These are phyloP conservation scores for Knoxdaviesia capensis DNA, from an alignment of 2,329 filamentous ascomycete genomes.

Conservation along the genomic window DNA sequence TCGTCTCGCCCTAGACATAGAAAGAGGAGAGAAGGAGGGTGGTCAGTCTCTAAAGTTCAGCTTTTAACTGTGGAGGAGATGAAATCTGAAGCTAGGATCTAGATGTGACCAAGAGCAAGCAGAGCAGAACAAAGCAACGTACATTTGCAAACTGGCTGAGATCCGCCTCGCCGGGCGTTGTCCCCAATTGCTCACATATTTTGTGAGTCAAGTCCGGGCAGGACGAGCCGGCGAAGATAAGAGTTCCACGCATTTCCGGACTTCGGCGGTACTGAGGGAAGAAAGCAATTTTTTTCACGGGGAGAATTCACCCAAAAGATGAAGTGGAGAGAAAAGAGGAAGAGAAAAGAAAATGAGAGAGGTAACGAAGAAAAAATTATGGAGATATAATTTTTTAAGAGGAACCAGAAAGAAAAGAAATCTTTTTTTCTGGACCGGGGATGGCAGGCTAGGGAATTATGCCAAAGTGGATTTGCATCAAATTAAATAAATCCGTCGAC, in stretches of 20 bases:
- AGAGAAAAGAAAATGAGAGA: too few relatives aligned
- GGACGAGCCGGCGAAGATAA: constrained; percentile 48
- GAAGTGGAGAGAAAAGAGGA: too few relatives aligned
- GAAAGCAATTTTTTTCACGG: too few relatives aligned
- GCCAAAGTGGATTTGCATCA: too few relatives aligned
- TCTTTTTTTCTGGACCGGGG: too few relatives aligned
- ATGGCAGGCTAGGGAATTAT: too few relatives aligned
- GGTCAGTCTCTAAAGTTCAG: constrained; percentile 4
- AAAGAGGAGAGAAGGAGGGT: background rate
- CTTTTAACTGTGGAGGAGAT: constrained; percentile 4
- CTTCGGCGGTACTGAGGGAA: too few relatives aligned
- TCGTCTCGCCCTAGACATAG: constrained; percentile 41
- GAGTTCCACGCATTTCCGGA: constrained; percentile 38
- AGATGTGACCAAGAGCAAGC: constrained; percentile 7
- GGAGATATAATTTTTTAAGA: constrained; percentile 1
- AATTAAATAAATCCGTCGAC: too few relatives aligned
- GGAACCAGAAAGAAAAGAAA: background rate
- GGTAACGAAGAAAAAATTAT: too few relatives aligned
- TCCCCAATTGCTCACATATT: constrained; percentile 49
- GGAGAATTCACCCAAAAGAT: too few relatives aligned
- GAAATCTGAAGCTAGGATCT: constrained; percentile 2
- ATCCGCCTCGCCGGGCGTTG: constrained; percentile 42
- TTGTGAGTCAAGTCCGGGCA: constrained; percentile 43
- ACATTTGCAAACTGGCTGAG: constrained; percentile 53
- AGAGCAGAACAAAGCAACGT: constrained; percentile 11